Base-by-base conservation (phyloP, 176 grass and related monocot genomes). In the Triticum aestivum region DNA sequence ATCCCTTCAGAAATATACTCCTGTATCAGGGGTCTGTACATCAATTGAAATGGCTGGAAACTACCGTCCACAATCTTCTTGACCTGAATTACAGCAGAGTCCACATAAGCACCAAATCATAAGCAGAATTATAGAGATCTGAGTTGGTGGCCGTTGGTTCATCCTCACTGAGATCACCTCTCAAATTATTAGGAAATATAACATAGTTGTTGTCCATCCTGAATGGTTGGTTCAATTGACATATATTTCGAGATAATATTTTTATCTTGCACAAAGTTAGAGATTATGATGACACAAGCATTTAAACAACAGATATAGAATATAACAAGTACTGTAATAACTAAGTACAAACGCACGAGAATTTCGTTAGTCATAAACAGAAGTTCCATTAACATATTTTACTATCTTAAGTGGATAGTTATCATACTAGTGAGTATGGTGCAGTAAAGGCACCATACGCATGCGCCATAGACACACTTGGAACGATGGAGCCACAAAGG, bases 21-120 rank as follows among this genome's bases (percentile, higher is more conserved):
- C n/a, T 90, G 87, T 84, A 98, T 77, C 63, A 89, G 52, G 8
- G 93, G 85, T 77, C 59, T 85, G 81, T 98, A 98, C 93, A 95
- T 95, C 47, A 42, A 75, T 78, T 90, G 91, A 80, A 98, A 98
- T 71, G 91, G 90, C 41, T 85, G 82, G 79, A 98, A 92, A 88
- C 87, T 98, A 87, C 93, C 95, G 21, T 91, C 83, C 56, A 98
- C 89, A 72, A 98, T 98, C 66, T 91, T 93, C 81, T 91, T 95
- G 33, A 98, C 95, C 95, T 98, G 85, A 82, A 84, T 62, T 86
- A 78, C 41, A 89, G 33, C 10, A 85, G 42, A 66, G 11, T 58
- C 33, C 38, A 65, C 51, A 52, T 80, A 8, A 69, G 44, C 26
- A 81, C 61, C 30, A 5, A 35, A 81, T 26, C 34, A 21, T 6